These are phyloP conservation scores for Saccharomycopsis sp. DNA, from an alignment of 805 yeast species.

Conservation along the genomic window DNA sequence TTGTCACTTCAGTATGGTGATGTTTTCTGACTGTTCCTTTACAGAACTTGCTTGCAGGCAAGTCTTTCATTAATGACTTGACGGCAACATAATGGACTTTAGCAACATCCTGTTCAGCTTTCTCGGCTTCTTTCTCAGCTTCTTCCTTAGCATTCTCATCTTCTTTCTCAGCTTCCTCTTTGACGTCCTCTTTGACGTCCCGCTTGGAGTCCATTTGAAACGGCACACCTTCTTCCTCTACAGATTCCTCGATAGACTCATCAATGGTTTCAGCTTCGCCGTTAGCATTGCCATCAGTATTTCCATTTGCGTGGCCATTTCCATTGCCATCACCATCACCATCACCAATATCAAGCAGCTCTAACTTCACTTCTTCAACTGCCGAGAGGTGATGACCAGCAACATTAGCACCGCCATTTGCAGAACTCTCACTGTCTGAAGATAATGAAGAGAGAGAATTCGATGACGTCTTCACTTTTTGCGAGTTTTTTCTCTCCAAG, in stretches of 20 bases:
- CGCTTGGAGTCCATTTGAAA: background rate
- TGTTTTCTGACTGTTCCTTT: slow-evolving; percentile 16
- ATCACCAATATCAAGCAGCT: too few relatives aligned
- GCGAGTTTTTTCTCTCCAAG: background rate
- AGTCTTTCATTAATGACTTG: slow-evolving; percentile 4
- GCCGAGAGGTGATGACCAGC: background rate
- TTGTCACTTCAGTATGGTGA: slow-evolving; percentile 13
- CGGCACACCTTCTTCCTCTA: background rate
- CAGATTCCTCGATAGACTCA: background rate
- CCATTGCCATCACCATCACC: background rate
- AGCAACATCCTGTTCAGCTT: background rate
- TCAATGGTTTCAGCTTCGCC: background rate
- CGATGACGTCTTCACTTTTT: background rate
- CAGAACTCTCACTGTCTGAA: background rate
- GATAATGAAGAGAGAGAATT: background rate
- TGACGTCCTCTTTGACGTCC: background rate
- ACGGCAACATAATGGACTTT: background rate
- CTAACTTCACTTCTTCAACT: background rate
- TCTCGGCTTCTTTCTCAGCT: background rate
- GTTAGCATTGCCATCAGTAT: background rate
- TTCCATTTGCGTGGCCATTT: background rate
- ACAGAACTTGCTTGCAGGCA: slow-evolving; percentile 12
- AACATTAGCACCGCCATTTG: background rate
- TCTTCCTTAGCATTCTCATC: background rate
- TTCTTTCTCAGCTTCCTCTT: background rate